A percentile compares a stretch with the other conserved stretches of the same genome.
Evolutionary conservation across 2,329 filamentous ascomycete species (phyloP).

Genomic region (Penicillium frequentans): DNA sequence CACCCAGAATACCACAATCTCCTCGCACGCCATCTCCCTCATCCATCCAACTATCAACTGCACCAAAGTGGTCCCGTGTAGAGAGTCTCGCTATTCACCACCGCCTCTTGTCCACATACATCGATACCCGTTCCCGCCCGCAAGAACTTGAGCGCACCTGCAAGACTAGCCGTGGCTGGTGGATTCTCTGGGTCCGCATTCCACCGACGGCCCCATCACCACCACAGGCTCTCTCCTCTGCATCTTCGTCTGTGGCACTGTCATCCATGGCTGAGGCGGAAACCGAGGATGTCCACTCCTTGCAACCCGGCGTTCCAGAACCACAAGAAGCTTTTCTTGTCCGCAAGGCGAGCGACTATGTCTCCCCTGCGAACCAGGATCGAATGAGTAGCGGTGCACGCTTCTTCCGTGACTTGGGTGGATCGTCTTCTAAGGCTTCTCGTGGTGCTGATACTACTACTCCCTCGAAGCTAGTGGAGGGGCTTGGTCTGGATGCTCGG

Average conservation of each 20-base stretch:
- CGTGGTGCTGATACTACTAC: constrained; percentile 30
- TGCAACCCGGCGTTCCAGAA: not conserved
- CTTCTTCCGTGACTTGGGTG: constrained; percentile 43
- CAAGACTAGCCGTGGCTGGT: constrained; percentile 66
- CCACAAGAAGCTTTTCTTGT: constrained; percentile 48
- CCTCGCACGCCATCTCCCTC: constrained; percentile 56
- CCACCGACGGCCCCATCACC: constrained; percentile 19
- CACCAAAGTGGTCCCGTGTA: constrained; percentile 50
- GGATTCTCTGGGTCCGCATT: constrained; percentile 65
- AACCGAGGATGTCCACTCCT: not conserved
- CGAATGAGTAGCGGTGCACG: constrained; percentile 34
- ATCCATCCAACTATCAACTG: constrained; percentile 50
- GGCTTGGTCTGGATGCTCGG: constrained; percentile 47
- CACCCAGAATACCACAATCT: constrained; percentile 7
- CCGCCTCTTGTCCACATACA: constrained; percentile 58
- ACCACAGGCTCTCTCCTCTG: constrained; percentile 3
- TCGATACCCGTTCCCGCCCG: constrained; percentile 48
- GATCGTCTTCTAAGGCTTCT: constrained; percentile 28
- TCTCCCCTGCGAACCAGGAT: constrained; percentile 30
- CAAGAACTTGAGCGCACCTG: constrained; percentile 60
- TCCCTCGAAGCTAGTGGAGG: constrained; percentile 43
- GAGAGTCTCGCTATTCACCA: constrained; percentile 64
- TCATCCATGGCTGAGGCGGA: constrained; percentile 10
- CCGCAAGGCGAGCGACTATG: constrained; percentile 46
- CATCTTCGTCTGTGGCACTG: constrained; percentile 16